Base-by-base conservation (phyloP, 2,329 filamentous ascomycete species). In the Thelonectria blattea region DNA sequence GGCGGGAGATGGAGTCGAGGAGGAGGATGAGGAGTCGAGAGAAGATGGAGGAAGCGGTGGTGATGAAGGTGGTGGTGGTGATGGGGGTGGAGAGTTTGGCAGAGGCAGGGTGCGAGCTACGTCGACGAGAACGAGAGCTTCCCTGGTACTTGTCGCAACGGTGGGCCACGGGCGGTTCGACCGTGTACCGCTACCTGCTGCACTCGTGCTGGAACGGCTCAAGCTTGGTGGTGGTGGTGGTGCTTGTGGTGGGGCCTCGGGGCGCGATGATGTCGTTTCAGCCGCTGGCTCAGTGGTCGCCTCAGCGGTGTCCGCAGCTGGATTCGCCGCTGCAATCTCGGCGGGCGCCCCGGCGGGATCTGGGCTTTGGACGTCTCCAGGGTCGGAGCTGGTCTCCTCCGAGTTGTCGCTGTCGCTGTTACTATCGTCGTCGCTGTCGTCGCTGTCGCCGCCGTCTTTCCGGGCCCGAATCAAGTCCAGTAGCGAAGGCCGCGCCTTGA, bases 401-500 rank as follows among this genome's bases (percentile, higher is more conserved):
- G 22, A 24, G 22, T 24, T 24, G 22, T 24, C 20, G 9, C 42
- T 20, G 42, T 41, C 9, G 20, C 20, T 12, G 51, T 51, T 45
- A 47, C 27, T 48, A 18, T 45, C 50, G 43, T 47, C 46, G 52
- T 56, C 39, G 47, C 30, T 53, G 47, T 49, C 42, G 42, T 49
- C 67, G 65, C 37, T 63, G 63, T 48, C 62, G 60, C 64, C 67
- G 59, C 66, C 67, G 68, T 69, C 68, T 70, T 70, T 75, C 60
- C 71, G 70, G 66, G 75, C 70, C 62, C 76, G 75, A 65, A 81
- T 74, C 60, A 85, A 76, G 62, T 85, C 82, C 73, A 85, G 78
- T 67, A 85, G 74, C 63, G 82, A 84, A 68, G 80, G 81, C 75
- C 82, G 79, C 69, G 81, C 79, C 80, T 77, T 80, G 66, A 85